Base-by-base conservation (phyloP, 495 filamentous ascomycete genomes). In the Hypoxylon cercidicola region DNA sequence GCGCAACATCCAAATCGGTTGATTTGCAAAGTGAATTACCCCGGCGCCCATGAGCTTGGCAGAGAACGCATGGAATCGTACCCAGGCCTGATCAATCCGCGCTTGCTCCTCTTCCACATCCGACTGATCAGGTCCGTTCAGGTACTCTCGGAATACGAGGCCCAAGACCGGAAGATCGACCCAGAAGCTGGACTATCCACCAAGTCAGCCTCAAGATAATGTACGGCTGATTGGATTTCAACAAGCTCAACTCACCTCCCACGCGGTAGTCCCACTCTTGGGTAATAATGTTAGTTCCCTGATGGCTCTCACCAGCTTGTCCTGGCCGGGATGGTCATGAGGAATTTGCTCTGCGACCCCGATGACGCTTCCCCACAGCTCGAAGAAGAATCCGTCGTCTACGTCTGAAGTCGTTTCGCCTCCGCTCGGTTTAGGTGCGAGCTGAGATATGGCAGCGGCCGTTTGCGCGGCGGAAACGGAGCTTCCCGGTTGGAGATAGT, bases 1-100 rank as follows among this genome's bases (percentile, higher is more conserved):
- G 19, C 70, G 55, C 23, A 72, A 12, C 60, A 70, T 70, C 70
- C 70, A 72, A 15, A 72, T 53, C 12, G 60, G 55, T 19, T 60
- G 59, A 9, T 41, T 64, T 19, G 47, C 18, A 6, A 32, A 53
- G 1, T 60, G 32, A 0, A 61, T 49, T 15, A 73, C 50, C 0
- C 67, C 68, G 10, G 58, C 64, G 21, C 63, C 57, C 7, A 68
- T 51, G 20, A 71, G 61, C 43, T 39, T 60, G 8, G 71, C 68
- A 2, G 57, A 54, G 51, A 73, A 66, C 15, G 71, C 70, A 21
- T 71, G 68, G 48, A 68, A 68, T 11, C 63, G 60, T 23, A 73
- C 19, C 41, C 51, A 62, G 0, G 49, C 46, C 41, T 32, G 19
- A 11, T 61, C 35, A 4, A 60, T 9, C 13, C 30, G 43, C 11